Base-by-base conservation (phyloP, 371 early-diverging fungal species). In the Basidiobolus meristosporus region DNA sequence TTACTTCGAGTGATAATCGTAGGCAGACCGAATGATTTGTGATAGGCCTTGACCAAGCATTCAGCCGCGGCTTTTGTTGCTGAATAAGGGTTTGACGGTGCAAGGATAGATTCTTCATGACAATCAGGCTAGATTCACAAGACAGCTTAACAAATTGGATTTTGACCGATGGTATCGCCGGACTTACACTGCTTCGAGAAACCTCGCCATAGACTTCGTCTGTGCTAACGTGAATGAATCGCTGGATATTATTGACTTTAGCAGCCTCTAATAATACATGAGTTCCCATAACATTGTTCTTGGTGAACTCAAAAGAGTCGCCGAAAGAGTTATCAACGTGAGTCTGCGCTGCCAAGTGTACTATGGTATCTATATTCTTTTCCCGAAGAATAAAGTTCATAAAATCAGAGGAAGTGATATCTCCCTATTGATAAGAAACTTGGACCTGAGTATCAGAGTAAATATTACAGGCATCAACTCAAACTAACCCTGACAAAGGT, bases 61-160 rank as follows among this genome's bases (percentile, higher is more conserved):
- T 88, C 89, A 3, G 86, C 89, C 1, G 86, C 85, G 11, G 86
- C 89, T 51, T 88, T 88, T 5, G 89, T 82, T 1, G 89, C 89
- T 4, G 86, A 73, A 48, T 88, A 88, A 0, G 89, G 89, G 37
- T 85, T 88, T 36, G 82, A 69, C 2, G 89, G 85, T 3, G 73
- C 70, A 2, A 84, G 55, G 2, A 73, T 60, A 0, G 73, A 58
- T 23, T 77, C 73, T 46, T 87, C 88, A 18, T 50, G 56, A 41
- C 69, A 68, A 32, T 73, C 69, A 5, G 78, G 73, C 77, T 79
- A 51, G 7, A 10, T 5, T 18, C 12, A 23, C 7, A 43, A 39
- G 20, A 16, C 31, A 5, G 22, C 21, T 29, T 4, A 37, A 7
- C 18, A 3, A 4, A 11, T 18, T 47, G 14, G 3, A 5, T 43